Percentiles rank a stretch among this genome's conserved stretches.
Evolutionary conservation across 2,329 filamentous ascomycete genomes (phyloP).

Genomic region (Fusarium humuli): DNA sequence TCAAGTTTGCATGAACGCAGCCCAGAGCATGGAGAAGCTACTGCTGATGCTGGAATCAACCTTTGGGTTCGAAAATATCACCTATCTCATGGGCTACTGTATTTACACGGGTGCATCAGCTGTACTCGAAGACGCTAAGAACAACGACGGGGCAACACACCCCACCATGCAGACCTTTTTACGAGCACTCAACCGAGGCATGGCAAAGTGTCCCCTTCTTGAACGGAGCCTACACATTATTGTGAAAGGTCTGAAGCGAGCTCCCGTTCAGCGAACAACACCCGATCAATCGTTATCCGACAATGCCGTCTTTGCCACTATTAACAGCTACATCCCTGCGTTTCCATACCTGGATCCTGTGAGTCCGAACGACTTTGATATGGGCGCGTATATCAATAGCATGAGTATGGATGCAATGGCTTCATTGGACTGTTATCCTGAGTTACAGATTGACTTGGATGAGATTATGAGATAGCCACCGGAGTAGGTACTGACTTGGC

Average conservation of each 20-base stretch:
- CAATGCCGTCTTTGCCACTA: not conserved
- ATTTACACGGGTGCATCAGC: constrained; percentile 10
- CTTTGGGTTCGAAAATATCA: constrained; percentile 8
- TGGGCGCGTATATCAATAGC: constrained; percentile 5
- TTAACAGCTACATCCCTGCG: constrained; percentile 10
- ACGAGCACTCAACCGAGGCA: constrained; percentile 1
- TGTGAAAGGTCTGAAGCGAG: constrained; percentile 3
- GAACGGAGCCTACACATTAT: constrained; percentile 15
- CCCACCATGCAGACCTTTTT: constrained; percentile 10
- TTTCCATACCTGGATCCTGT: constrained; percentile 4
- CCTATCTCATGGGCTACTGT: constrained; percentile 15
- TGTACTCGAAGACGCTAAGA: not conserved
- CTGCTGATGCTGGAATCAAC: constrained; percentile 3
- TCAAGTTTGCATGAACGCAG: constrained; percentile 6
- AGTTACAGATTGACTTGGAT: constrained; percentile 11
- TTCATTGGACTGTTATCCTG: constrained; percentile 5
- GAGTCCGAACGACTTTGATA: constrained; percentile 7
- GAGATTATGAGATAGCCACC: constrained; percentile 7
- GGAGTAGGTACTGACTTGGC: not conserved
- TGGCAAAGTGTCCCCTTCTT: not conserved
- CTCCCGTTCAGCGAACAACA: not conserved
- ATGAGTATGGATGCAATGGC: constrained; percentile 15
- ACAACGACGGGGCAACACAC: not conserved
- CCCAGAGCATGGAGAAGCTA: not conserved
- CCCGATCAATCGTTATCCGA: not conserved